Conservation (phyloP, 2,329 filamentous ascomycete genomes). For the Pseudopithomyces maydicus region DNA sequence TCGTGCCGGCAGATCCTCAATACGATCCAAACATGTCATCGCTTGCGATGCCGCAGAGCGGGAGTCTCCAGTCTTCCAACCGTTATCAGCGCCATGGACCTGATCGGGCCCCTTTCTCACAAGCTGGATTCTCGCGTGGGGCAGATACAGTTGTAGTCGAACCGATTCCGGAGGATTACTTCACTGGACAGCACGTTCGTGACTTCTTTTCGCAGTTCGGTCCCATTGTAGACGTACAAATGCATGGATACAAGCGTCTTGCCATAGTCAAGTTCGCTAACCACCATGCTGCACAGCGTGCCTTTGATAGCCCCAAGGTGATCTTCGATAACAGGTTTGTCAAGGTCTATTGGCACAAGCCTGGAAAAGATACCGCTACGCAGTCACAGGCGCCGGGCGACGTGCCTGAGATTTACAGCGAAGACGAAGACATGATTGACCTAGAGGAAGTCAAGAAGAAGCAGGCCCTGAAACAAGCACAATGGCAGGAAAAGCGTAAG, state of each 20-base stretch:
- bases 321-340: conserved; percentile 88
- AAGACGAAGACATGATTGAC: conserved; percentile 64
- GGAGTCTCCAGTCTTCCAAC: not conserved
- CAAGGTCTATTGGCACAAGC: conserved; percentile 78
- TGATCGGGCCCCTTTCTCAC: conserved; percentile 63
- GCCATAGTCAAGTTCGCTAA: conserved; percentile 72
- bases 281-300: conserved; percentile 69
- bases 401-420: conserved; percentile 19
- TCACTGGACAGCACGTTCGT: conserved; percentile 68
- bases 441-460: conserved; percentile 70
- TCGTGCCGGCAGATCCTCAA: not conserved
- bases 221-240: conserved; percentile 64
- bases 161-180: conserved; percentile 74
- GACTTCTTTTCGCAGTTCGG: conserved; percentile 77
- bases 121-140: conserved; percentile 65
- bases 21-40: conserved; percentile 3
- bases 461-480: conserved; percentile 74
- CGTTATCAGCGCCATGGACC: conserved; percentile 8
- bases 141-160: conserved; percentile 76
- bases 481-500: conserved; percentile 67
- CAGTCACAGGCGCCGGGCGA: not conserved
- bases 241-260: conserved; percentile 69
- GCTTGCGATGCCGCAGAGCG: not conserved
- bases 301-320: conserved; percentile 76
- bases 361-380: conserved; percentile 21